A percentile compares a stretch with the other conserved stretches of the same genome.
Conservation (phyloP, 805 yeast species). For the Spathaspora hagerdaliae region DNA sequence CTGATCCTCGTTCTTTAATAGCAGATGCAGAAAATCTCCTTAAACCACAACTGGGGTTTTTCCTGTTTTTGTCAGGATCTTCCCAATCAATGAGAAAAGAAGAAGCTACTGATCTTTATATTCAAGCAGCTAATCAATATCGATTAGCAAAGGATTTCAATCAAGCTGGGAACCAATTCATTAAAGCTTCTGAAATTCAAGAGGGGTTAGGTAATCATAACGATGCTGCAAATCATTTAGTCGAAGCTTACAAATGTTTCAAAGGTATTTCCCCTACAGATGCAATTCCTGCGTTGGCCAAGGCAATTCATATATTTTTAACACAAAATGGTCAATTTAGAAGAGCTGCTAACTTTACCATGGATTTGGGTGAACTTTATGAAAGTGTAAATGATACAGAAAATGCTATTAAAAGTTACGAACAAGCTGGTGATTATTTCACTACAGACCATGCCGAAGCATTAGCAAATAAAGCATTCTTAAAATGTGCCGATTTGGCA, state of each 20-base stretch:
- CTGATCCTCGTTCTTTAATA: constrained; percentile 44
- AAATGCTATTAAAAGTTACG: constrained; percentile 74
- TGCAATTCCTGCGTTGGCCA: constrained; percentile 71
- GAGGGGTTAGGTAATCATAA: constrained; percentile 71
- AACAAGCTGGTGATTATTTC: constrained; percentile 95
- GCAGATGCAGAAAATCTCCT: constrained; percentile 39
- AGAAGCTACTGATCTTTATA: constrained; percentile 87
- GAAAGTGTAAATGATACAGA: constrained; percentile 66
- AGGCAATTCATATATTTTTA: constrained; percentile 74
- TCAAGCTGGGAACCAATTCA: constrained; percentile 79
- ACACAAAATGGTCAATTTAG: constrained; percentile 92
- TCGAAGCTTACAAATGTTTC: constrained; percentile 88
- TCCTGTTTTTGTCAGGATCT: constrained; percentile 61
- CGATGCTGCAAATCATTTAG: constrained; percentile 85
- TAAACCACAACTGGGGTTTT: constrained; percentile 66
- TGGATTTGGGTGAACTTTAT: constrained; percentile 84
- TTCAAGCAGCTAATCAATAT: constrained; percentile 91
- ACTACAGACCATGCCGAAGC: constrained; percentile 92
- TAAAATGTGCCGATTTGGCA: constrained; percentile 85
- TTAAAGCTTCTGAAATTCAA: constrained; percentile 81
- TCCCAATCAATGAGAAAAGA: constrained; percentile 64
- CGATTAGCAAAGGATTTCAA: constrained; percentile 68
- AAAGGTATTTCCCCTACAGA: constrained; percentile 68
- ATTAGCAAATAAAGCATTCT: constrained; percentile 77
- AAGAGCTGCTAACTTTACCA: constrained; percentile 90